These are phyloP conservation scores for Aspergillus nidulans DNA, from an alignment of 495 filamentous ascomycete species.

Conservation along the genomic window DNA sequence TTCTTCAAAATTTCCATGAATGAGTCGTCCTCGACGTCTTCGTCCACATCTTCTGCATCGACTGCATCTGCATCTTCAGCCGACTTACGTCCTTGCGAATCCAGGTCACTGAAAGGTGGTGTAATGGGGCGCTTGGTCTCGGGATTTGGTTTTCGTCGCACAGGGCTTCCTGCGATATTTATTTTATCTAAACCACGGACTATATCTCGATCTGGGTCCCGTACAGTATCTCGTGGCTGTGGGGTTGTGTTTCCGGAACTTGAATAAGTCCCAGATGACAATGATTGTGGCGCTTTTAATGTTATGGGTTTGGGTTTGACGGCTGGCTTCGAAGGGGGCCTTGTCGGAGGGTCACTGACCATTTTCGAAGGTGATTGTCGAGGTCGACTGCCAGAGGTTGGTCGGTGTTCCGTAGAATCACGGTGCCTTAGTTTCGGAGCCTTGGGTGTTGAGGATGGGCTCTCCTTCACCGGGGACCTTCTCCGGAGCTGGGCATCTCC, in stretches of 20 bases:
- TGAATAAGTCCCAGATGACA: not conserved
- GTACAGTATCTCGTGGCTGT: constrained; percentile 10
- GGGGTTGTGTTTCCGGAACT: constrained; percentile 21
- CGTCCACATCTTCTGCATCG: constrained; percentile 24
- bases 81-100: constrained; percentile 30
- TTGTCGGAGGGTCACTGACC: constrained; percentile 18
- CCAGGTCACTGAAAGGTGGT: constrained; percentile 43
- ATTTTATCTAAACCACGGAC: constrained; percentile 25
- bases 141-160: constrained; percentile 19
- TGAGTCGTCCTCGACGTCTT: constrained; percentile 33
- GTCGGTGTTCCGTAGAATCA: not conserved
- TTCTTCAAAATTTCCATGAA: constrained; percentile 64
- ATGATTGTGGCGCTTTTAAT: constrained; percentile 25
- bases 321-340: constrained; percentile 30
- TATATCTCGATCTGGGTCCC: constrained; percentile 21
- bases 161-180: constrained; percentile 22
- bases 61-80: constrained; percentile 27
- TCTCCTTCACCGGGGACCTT: constrained; percentile 14
- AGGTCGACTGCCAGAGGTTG: constrained; percentile 3
- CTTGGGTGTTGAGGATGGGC: constrained; percentile 10
- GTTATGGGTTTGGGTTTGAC: constrained; percentile 35
- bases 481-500: constrained; percentile 23
- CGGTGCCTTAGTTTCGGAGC: constrained; percentile 7
- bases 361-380: constrained; percentile 17
- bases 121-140: constrained; percentile 31